A percentile compares a stretch with the other conserved stretches of the same genome.
Conservation (phyloP, 1,284 basidiomycete species). For the Athelia sp. region DNA sequence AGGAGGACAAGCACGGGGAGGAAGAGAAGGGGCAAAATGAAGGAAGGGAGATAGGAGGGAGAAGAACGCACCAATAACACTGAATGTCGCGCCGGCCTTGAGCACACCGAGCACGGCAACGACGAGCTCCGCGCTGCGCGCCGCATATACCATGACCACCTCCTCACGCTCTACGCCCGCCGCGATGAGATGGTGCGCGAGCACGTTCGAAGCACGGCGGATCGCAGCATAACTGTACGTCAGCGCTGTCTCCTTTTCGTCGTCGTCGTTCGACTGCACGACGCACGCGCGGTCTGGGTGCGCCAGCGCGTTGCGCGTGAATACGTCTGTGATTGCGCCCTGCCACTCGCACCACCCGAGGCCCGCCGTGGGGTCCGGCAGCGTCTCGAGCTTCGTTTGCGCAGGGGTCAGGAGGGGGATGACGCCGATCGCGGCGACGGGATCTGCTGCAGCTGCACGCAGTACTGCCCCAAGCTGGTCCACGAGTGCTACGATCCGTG, state of each 20-base stretch:
- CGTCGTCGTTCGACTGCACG: conserved; percentile 61
- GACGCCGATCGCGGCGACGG: conserved; percentile 62
- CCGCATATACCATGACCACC: conserved; percentile 98
- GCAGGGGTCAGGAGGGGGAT: conserved; percentile 76
- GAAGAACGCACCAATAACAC: conserved; percentile 79
- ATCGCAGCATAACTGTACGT: conserved; percentile 82
- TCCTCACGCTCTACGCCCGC: conserved; percentile 90
- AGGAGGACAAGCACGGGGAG: not conserved
- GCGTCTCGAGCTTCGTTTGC: conserved; percentile 51
- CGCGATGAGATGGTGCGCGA: conserved; percentile 88
- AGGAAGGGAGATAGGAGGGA: conserved; percentile 1
- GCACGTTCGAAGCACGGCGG: conserved; percentile 81
- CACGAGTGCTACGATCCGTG: conserved; percentile 75
- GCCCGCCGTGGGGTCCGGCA: conserved; percentile 87
- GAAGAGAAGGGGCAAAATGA: conserved; percentile 8
- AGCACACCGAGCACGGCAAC: conserved; percentile 96
- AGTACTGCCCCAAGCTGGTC: conserved; percentile 86
- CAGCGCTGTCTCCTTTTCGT: conserved; percentile 35
- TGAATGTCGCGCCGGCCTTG: conserved; percentile 97
- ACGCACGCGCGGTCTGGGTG: conserved; percentile 82
- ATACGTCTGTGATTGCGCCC: conserved; percentile 93
- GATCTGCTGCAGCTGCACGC: conserved; percentile 65
- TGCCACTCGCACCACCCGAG: conserved; percentile 97
- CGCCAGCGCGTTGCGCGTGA: conserved; percentile 75
- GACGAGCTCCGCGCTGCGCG: conserved; percentile 94